A percentile compares a stretch with the other conserved stretches of the same genome.
phyloP scores from a whole-genome alignment of 139 green algal species.

The Picochlorum costavermella region DNA sequence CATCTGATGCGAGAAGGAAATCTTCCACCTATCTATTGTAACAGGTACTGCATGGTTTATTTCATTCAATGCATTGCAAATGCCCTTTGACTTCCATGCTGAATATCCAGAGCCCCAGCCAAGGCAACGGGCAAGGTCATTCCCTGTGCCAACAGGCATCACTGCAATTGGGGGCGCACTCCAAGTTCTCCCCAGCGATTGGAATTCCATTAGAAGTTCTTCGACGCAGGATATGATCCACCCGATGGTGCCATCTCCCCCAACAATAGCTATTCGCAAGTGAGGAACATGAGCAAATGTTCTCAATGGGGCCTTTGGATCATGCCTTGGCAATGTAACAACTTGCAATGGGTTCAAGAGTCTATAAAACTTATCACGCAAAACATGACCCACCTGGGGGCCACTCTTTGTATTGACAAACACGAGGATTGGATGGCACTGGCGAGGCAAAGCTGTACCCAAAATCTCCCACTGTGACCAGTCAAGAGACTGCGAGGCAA shows the following conservation, averaged over 20 bases:
- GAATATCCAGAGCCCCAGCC: constrained; percentile 61
- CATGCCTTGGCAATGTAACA: constrained; percentile 52
- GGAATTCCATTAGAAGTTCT: not conserved
- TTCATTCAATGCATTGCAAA: constrained; percentile 42
- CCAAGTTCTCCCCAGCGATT: constrained; percentile 14
- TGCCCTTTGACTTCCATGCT: constrained; percentile 17
- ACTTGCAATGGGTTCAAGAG: constrained; percentile 77
- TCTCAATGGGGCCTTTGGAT: constrained; percentile 50
- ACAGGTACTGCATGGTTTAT: constrained; percentile 40
- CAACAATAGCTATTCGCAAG: constrained; percentile 62
- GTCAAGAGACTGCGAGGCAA: constrained; percentile 5
- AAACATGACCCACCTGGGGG: constrained; percentile 46
- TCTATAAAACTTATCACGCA: constrained; percentile 57
- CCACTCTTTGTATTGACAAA: constrained; percentile 72
- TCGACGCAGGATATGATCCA: constrained; percentile 63
- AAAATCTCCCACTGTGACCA: constrained; percentile 17
- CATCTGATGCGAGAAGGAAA: constrained; percentile 6
- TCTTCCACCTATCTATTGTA: constrained; percentile 60
- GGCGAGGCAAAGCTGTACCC: constrained; percentile 15
- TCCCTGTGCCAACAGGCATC: constrained; percentile 76
- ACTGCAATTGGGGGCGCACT: constrained; percentile 59
- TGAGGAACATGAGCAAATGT: constrained; percentile 49
- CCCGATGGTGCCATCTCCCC: constrained; percentile 72
- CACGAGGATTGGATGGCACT: constrained; percentile 42
- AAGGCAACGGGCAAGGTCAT: constrained; percentile 77